These are phyloP conservation scores for Apophysomyces sp. DNA, from an alignment of 371 early-diverging fungal species.

Conservation along the genomic window DNA sequence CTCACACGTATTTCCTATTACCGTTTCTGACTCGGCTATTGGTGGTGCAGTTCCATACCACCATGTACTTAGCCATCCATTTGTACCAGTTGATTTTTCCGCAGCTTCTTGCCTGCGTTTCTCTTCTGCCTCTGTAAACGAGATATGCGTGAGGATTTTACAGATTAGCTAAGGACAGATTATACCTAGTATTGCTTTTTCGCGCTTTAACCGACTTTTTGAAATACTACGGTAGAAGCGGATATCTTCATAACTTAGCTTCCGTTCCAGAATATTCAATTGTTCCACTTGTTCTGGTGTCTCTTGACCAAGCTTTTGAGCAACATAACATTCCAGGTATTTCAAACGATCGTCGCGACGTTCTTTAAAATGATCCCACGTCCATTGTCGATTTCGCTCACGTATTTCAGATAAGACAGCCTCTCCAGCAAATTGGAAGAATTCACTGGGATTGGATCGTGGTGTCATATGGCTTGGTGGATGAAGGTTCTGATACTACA, in stretches of 20 bases:
- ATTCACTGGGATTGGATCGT: constrained; percentile 68
- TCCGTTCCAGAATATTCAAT: constrained; percentile 62
- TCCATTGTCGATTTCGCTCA: constrained; percentile 69
- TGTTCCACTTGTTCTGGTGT: constrained; percentile 35
- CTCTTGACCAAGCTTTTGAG: constrained; percentile 41
- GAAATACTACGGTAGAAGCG: constrained; percentile 75
- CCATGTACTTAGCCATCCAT: constrained; percentile 64
- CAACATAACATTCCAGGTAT: constrained; percentile 69
- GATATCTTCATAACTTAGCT: constrained; percentile 76
- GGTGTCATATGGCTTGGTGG: constrained; percentile 69
- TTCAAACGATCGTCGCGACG: constrained; percentile 68
- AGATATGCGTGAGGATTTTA: constrained; percentile 8
- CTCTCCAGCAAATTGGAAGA: constrained; percentile 76
- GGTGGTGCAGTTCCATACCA: constrained; percentile 26
- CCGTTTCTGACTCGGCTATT: background rate
- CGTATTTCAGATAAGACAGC: constrained; percentile 76
- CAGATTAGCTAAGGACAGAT: background rate
- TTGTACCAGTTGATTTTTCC: constrained; percentile 22
- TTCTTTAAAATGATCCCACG: constrained; percentile 71
- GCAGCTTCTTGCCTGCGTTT: constrained; percentile 32
- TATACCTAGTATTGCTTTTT: constrained; percentile 44
- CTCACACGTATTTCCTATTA: too few species aligned
- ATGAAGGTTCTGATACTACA: constrained; percentile 69
- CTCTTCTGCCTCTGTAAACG: constrained; percentile 2
- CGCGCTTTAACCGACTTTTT: constrained; percentile 56